These are phyloP conservation scores for Acanthamoeba quina DNA, from an alignment of 208 protist species.

Conservation along the genomic window DNA sequence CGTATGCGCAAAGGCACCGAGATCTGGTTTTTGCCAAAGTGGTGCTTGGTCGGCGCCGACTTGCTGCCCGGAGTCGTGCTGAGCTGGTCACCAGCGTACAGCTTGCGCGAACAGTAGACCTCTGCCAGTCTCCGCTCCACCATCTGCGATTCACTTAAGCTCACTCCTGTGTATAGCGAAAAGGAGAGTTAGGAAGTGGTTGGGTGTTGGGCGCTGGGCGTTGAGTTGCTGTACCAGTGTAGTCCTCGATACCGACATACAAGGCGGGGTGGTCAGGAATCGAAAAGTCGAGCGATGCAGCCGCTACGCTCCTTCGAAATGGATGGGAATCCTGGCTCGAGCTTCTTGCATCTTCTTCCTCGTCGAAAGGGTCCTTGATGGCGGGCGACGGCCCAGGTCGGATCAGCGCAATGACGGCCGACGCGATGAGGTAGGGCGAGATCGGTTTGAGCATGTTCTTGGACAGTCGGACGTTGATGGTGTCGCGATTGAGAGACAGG, in stretches of 20 bases:
- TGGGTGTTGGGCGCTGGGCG: too few relatives aligned
- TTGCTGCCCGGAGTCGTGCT: background rate
- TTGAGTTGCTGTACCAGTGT: background rate
- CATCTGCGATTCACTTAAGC: background rate
- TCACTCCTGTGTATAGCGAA: background rate
- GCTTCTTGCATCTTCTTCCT: too few relatives aligned
- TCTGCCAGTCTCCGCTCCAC: background rate
- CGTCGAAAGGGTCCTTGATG: background rate
- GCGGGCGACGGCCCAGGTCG: background rate
- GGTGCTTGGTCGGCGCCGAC: background rate
- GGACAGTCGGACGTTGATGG: conserved; percentile 9
- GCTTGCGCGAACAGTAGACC: background rate
- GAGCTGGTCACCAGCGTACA: background rate
- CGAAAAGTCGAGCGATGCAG: background rate
- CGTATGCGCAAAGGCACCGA: conserved; percentile 23
- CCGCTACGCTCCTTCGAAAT: background rate
- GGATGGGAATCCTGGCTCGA: background rate
- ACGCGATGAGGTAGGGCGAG: conserved; percentile 32
- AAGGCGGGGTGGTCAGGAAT: background rate
- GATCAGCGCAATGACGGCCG: background rate
- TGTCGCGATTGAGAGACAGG: background rate
- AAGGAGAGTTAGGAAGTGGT: background rate
- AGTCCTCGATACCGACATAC: background rate
- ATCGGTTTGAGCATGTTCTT: conserved; percentile 47
- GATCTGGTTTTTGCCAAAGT: conserved; percentile 51